phyloP scores from a whole-genome alignment of 129 eudicot genomes.

The Lonicera japonica region DNA sequence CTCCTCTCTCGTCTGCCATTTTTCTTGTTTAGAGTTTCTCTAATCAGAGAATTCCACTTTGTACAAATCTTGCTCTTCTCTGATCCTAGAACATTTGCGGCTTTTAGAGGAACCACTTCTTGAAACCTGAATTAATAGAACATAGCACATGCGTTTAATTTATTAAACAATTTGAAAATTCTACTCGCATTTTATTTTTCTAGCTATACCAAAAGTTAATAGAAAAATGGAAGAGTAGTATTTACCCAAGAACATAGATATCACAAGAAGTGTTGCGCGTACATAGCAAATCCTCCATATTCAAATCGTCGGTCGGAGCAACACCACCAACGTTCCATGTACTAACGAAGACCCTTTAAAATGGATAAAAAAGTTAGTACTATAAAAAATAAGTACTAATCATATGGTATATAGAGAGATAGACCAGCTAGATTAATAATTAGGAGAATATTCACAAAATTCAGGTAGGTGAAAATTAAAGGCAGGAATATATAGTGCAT shows the following conservation, averaged over 20 bases:
- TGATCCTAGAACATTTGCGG: conserved; percentile 47
- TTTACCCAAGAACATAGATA: conserved; percentile 63
- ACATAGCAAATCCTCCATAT: conserved; percentile 51
- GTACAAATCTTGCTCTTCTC: conserved; percentile 40
- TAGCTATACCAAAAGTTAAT: too few relatives aligned
- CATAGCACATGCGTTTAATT: too few relatives aligned
- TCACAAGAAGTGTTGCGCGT: conserved; percentile 31
- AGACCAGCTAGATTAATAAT: background rate
- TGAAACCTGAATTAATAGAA: conserved; percentile 40
- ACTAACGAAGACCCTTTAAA: conserved; percentile 42
- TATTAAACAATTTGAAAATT: too few relatives aligned
- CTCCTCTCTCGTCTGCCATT: background rate
- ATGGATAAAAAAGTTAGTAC: background rate
- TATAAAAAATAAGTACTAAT: too few relatives aligned
- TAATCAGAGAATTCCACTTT: conserved; percentile 57
- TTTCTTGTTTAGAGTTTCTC: conserved; percentile 35
- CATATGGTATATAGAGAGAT: background rate
- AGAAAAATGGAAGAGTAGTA: background rate
- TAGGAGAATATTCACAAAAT: background rate
- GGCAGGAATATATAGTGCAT: too few relatives aligned
- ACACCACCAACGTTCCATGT: conserved; percentile 77
- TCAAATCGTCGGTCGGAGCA: conserved; percentile 39
- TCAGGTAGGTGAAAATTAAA: too few relatives aligned
- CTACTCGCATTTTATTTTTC: background rate
- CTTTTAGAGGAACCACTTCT: conserved; percentile 70